Evolutionary conservation across 2,329 filamentous ascomycete species (phyloP).

Genomic region (Trichoderma sp.): DNA sequence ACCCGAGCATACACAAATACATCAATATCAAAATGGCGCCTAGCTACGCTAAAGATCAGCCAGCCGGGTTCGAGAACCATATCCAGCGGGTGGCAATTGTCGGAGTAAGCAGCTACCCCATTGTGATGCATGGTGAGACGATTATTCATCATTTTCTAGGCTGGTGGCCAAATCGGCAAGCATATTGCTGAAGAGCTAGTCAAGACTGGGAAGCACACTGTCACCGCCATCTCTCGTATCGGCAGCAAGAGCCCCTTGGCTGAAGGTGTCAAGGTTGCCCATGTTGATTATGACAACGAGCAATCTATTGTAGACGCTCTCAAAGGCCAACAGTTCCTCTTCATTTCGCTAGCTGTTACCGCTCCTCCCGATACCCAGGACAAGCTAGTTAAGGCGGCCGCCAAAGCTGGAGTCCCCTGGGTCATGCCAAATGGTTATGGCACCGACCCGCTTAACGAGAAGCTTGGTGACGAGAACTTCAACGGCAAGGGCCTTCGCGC

Average conservation of each 20-base stretch:
- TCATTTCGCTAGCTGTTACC: constrained; percentile 49
- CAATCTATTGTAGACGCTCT: constrained; percentile 48
- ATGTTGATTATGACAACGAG: constrained; percentile 45
- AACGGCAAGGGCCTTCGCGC: no score
- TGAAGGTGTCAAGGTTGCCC: constrained; percentile 39
- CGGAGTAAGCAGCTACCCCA: no score
- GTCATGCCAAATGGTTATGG: constrained; percentile 49
- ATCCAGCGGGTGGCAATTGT: no score
- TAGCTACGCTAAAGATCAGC: no score
- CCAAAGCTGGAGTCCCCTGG: constrained; percentile 52
- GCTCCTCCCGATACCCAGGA: constrained; percentile 45
- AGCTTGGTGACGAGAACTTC: no score
- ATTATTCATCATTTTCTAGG: not conserved
- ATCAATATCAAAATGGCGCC: no score
- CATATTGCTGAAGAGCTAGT: constrained; percentile 41
- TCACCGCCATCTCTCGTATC: constrained; percentile 50
- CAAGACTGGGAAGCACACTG: constrained; percentile 45
- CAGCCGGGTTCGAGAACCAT: no score
- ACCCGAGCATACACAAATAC: no score
- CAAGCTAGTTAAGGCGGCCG: constrained; percentile 54
- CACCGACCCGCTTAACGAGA: no score
- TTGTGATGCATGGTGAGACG: no score
- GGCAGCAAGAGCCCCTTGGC: constrained; percentile 43
- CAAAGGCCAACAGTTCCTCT: constrained; percentile 52
- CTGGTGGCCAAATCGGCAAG: not conserved